Percentiles rank a stretch among this genome's conserved stretches.
These are phyloP conservation scores for Neurospora sp. DNA, from an alignment of 2,329 filamentous ascomycete species.

Conservation along the genomic window DNA sequence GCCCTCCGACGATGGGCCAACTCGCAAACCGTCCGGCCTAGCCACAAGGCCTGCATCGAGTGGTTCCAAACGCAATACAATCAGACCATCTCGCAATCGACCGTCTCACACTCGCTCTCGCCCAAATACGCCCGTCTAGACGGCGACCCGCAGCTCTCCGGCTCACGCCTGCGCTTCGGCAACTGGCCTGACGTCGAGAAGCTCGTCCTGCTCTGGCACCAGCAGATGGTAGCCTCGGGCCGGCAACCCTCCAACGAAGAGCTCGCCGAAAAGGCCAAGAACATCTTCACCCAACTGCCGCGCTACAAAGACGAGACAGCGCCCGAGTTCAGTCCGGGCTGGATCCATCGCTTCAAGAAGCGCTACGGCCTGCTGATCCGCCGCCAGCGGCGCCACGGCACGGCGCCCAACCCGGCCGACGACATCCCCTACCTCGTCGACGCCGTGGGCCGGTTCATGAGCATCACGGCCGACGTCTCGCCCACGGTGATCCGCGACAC, in stretches of 20 bases:
- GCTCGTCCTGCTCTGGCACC: slow-evolving; percentile 46
- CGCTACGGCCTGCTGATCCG: slow-evolving; percentile 49
- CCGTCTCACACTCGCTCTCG: slow-evolving; percentile 52
- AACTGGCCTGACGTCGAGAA: slow-evolving; percentile 57
- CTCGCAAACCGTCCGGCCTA: slow-evolving; percentile 44
- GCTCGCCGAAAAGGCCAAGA: slow-evolving; percentile 51
- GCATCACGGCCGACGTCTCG: slow-evolving; percentile 46
- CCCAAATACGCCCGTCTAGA: slow-evolving; percentile 54
- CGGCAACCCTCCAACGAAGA: slow-evolving; percentile 54
- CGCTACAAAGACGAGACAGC: slow-evolving; percentile 51
- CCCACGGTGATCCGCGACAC: slow-evolving; percentile 50
- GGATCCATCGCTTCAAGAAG: slow-evolving; percentile 58
- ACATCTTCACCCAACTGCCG: slow-evolving; percentile 47
- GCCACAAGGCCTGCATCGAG: slow-evolving; percentile 53
- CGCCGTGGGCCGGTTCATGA: slow-evolving; percentile 50
- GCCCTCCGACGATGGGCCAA: slow-evolving; percentile 52
- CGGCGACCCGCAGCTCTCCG: slow-evolving; percentile 51
- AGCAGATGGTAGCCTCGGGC: slow-evolving; percentile 40
- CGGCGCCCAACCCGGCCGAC: slow-evolving; percentile 39
- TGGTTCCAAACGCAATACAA: slow-evolving; percentile 51
- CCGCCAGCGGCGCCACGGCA: slow-evolving; percentile 44
- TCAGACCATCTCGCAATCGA: slow-evolving; percentile 53
- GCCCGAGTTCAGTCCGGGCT: slow-evolving; percentile 53
- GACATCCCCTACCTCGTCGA: slow-evolving; percentile 53
- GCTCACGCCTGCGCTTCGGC: slow-evolving; percentile 51